These are phyloP conservation scores for Flagelloscypha sp. DNA, from an alignment of 768 basidiomycete species.

Conservation along the genomic window DNA sequence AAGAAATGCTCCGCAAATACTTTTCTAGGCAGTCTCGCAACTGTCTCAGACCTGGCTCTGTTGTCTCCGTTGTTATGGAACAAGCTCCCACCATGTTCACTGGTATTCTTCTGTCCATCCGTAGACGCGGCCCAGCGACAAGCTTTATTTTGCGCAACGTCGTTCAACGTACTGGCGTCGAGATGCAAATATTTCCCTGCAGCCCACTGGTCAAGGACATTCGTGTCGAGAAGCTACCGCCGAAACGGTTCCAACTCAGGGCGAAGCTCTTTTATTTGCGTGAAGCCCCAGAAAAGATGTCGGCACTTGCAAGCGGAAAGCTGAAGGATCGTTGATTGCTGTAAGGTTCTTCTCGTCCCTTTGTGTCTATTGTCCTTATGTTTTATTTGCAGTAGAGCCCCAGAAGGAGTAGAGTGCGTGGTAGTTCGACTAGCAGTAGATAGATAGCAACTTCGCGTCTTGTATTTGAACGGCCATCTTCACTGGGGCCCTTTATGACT, in stretches of 20 bases:
- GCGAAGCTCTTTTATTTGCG: slow-evolving; percentile 81
- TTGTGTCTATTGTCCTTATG: slow-evolving; percentile 6
- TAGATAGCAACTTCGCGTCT: slow-evolving; percentile 10
- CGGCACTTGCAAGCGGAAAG: slow-evolving; percentile 49
- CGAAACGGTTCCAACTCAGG: slow-evolving; percentile 55
- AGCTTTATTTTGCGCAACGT: slow-evolving; percentile 87
- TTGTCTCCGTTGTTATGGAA: slow-evolving; percentile 69
- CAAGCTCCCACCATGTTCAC: slow-evolving; percentile 80
- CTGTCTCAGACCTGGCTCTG: slow-evolving; percentile 75
- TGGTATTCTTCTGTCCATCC: slow-evolving; percentile 78
- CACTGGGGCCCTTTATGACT: slow-evolving; percentile 33
- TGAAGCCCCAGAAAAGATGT: slow-evolving; percentile 82
- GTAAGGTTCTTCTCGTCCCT: not conserved
- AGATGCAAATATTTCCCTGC: slow-evolving; percentile 84
- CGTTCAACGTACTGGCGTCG: slow-evolving; percentile 84
- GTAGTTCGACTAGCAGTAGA: too few species aligned
- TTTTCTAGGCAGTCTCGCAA: slow-evolving; percentile 67
- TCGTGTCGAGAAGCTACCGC: slow-evolving; percentile 63
- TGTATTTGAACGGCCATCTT: slow-evolving; percentile 9
- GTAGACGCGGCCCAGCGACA: slow-evolving; percentile 78
- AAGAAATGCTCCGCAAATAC: slow-evolving; percentile 53
- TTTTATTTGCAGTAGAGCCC: too few species aligned
- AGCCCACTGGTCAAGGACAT: slow-evolving; percentile 86
- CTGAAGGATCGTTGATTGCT: slow-evolving; percentile 21
- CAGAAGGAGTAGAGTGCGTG: too few species aligned